These are phyloP conservation scores for Magnaporthales sp. DNA, from an alignment of 2,329 filamentous ascomycete genomes.

Conservation along the genomic window DNA sequence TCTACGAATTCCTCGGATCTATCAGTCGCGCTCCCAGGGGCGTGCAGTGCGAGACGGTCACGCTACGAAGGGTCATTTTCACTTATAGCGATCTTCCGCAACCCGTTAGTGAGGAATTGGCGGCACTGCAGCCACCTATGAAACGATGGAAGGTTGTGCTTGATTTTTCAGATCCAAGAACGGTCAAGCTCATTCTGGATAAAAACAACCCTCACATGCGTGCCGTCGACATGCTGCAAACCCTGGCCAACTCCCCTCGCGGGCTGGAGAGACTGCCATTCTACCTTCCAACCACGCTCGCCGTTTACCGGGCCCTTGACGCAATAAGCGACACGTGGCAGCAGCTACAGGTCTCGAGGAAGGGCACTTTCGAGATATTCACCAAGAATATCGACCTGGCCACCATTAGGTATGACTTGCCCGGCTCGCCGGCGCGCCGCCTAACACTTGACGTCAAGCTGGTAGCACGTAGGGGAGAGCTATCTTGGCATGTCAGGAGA, in stretches of 20 bases:
- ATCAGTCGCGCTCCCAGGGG: slow-evolving; percentile 47
- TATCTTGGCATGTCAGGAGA: slow-evolving; percentile 43
- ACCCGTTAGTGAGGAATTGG: background rate
- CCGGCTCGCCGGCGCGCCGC: slow-evolving; percentile 19
- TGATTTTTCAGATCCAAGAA: slow-evolving; percentile 41
- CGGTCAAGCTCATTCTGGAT: slow-evolving; percentile 51
- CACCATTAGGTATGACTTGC: slow-evolving; percentile 42
- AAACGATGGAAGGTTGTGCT: slow-evolving; percentile 45
- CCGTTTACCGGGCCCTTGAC: slow-evolving; percentile 54
- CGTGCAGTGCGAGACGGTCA: slow-evolving; percentile 49
- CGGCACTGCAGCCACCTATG: background rate
- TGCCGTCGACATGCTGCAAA: slow-evolving; percentile 48
- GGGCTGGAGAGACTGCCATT: slow-evolving; percentile 44
- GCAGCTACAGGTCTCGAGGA: slow-evolving; percentile 27
- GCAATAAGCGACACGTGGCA: slow-evolving; percentile 49
- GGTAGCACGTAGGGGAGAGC: slow-evolving; percentile 34
- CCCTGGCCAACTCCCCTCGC: slow-evolving; percentile 44
- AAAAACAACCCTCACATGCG: slow-evolving; percentile 59
- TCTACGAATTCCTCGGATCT: slow-evolving; percentile 62
- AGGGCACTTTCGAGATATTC: slow-evolving; percentile 41
- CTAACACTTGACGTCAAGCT: slow-evolving; percentile 46
- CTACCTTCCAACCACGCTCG: slow-evolving; percentile 52
- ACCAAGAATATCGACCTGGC: slow-evolving; percentile 49
- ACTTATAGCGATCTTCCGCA: slow-evolving; percentile 44
- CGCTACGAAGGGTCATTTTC: slow-evolving; percentile 57